phyloP scores from a whole-genome alignment of 257 asterid species.

The Gentiana macrophylla region DNA sequence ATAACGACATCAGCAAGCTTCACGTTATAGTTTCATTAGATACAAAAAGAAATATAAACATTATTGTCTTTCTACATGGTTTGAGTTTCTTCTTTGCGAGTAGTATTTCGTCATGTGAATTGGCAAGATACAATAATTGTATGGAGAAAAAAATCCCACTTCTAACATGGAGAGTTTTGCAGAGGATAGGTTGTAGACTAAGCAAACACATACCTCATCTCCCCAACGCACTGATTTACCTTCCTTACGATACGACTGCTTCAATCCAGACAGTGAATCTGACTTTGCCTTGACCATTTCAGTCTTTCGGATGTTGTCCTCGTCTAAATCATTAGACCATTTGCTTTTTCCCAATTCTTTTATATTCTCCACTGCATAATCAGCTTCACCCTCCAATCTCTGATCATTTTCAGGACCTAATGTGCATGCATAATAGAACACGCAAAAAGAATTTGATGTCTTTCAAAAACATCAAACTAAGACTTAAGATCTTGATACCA shows the following conservation, averaged over 20 bases:
- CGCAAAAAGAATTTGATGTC: neutral
- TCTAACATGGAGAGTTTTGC: conserved; percentile 1
- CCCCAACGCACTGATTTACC: conserved; percentile 98
- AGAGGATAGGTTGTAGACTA: neutral
- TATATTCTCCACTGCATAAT: conserved; percentile 38
- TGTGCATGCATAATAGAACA: conserved; percentile 3
- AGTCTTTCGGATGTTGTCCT: conserved; percentile 37
- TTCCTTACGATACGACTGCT: conserved; percentile 54
- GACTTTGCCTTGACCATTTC: conserved; percentile 30
- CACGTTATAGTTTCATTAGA: no score
- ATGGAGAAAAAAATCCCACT: neutral
- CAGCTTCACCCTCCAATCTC: conserved; percentile 31
- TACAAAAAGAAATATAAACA: no score
- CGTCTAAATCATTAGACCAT: conserved; percentile 88
- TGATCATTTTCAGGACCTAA: conserved; percentile 35
- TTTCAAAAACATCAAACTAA: neutral
- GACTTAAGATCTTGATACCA: neutral
- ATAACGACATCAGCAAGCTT: no score
- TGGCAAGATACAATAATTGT: no score
- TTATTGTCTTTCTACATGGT: no score
- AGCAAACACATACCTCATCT: conserved; percentile 61
- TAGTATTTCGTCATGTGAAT: no score
- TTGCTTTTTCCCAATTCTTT: conserved; percentile 86
- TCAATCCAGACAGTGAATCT: conserved; percentile 38
- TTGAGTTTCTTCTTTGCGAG: no score